Conservation (phyloP, 768 basidiomycete genomes). For the Lyophyllum semitale region DNA sequence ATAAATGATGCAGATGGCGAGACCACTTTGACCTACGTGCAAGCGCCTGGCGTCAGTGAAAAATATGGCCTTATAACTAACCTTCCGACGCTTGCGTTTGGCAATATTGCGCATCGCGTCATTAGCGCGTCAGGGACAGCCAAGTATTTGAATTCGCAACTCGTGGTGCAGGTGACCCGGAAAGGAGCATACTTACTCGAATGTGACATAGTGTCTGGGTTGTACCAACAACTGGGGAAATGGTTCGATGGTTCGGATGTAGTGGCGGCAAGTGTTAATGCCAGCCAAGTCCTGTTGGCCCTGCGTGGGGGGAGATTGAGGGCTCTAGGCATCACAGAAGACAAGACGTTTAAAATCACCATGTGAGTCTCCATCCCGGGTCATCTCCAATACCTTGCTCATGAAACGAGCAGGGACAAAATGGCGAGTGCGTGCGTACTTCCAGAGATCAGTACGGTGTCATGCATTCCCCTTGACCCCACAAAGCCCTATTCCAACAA, state of each 20-base stretch:
- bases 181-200: conserved; percentile 57
- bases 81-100: conserved; percentile 62
- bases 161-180: conserved; percentile 74
- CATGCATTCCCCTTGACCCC: conserved; percentile 58
- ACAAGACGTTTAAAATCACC: conserved; percentile 32
- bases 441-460: conserved; percentile 70
- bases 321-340: conserved; percentile 48
- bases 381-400: neutral
- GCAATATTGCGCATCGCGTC: conserved; percentile 49
- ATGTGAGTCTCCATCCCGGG: conserved; percentile 26
- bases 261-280: conserved; percentile 69
- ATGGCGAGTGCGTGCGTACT: conserved; percentile 10
- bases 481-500: conserved; percentile 44
- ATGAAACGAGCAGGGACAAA: conserved; percentile 11
- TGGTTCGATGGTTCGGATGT: conserved; percentile 48
- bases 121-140: conserved; percentile 27
- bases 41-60: conserved; percentile 26
- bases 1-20: conserved; percentile 41
- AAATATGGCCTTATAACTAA: conserved; percentile 44
- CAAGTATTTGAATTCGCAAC: conserved; percentile 46
- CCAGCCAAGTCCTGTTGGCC: conserved; percentile 67
- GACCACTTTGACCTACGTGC: conserved; percentile 42
- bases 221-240: conserved; percentile 41
- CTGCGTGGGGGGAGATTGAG: conserved; percentile 54
- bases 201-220: conserved; percentile 44